phyloP scores from a whole-genome alignment of 1,284 basidiomycete genomes.

The Trametes hirsuta region DNA sequence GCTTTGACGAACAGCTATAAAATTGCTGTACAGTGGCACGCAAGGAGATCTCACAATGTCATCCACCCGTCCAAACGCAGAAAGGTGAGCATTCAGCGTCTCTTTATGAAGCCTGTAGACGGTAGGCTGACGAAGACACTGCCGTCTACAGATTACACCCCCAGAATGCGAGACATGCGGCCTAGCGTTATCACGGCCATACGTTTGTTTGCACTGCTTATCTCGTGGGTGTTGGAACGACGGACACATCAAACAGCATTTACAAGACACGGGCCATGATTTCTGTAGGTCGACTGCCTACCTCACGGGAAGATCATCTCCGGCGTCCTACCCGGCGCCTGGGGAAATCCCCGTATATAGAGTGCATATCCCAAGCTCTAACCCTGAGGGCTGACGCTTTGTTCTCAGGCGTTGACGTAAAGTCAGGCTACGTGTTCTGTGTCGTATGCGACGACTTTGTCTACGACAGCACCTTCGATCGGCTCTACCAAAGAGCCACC shows the following conservation, averaged over 20 bases:
- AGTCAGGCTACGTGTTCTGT: constrained; percentile 63
- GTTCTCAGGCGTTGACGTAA: constrained; percentile 55
- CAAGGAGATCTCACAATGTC: constrained; percentile 36
- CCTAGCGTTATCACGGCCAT: constrained; percentile 65
- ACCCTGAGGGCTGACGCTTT: background rate
- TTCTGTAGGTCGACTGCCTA: constrained; percentile 61
- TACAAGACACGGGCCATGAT: constrained; percentile 57
- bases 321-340: constrained; percentile 6
- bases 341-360: background rate
- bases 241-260: constrained; percentile 59
- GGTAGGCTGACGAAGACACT: background rate
- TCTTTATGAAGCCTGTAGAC: background rate
- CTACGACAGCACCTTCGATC: constrained; percentile 49
- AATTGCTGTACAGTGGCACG: constrained; percentile 44
- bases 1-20: constrained; percentile 41
- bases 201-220: constrained; percentile 79
- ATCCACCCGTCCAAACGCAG: constrained; percentile 45
- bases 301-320: background rate
- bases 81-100: constrained; percentile 37
- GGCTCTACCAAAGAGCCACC: constrained; percentile 40
- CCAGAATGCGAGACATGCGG: constrained; percentile 72
- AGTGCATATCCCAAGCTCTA: background rate
- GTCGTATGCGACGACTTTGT: constrained; percentile 61
- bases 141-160: constrained; percentile 36
- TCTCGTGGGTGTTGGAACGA: constrained; percentile 75